A percentile compares a stretch with the other conserved stretches of the same genome.
Conservation (phyloP, 2,329 filamentous ascomycete species). For the Exophiala spinifera region DNA sequence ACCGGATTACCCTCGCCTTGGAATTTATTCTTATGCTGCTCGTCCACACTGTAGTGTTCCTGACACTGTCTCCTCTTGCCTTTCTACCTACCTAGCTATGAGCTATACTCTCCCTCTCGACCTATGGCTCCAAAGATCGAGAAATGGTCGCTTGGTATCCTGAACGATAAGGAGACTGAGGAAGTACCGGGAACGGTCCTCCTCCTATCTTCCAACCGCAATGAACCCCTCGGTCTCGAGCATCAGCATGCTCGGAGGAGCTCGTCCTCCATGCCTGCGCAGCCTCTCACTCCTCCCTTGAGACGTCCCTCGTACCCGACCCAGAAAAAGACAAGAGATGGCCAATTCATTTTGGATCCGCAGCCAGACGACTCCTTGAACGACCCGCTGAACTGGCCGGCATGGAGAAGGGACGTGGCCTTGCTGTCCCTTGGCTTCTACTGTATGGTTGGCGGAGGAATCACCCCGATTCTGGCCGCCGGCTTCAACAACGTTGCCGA, state of each 20-base stretch:
- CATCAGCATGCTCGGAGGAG: conserved; percentile 53
- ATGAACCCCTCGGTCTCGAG: conserved; percentile 60
- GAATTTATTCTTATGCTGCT: too few relatives aligned
- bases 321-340: conserved; percentile 76
- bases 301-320: conserved; percentile 36
- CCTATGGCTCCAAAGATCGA: conserved; percentile 20
- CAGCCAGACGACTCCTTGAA: conserved; percentile 89
- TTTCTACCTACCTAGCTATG: background rate
- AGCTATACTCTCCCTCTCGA: background rate
- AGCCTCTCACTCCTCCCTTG: conserved; percentile 36
- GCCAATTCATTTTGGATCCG: conserved; percentile 80
- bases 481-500: conserved; percentile 79
- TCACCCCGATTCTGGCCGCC: conserved; percentile 84
- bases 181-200: conserved; percentile 75
- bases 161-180: conserved; percentile 76
- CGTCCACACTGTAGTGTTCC: too few relatives aligned
- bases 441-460: conserved; percentile 88
- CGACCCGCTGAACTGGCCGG: conserved; percentile 88
- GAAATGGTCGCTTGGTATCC: conserved; percentile 68
- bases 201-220: conserved; percentile 58
- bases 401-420: conserved; percentile 74
- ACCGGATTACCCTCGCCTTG: too few relatives aligned
- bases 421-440: conserved; percentile 83
- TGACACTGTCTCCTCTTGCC: too few relatives aligned
- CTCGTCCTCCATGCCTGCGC: conserved; percentile 49